Conservation (phyloP, 768 basidiomycete genomes). For the Termitomyces sp. region DNA sequence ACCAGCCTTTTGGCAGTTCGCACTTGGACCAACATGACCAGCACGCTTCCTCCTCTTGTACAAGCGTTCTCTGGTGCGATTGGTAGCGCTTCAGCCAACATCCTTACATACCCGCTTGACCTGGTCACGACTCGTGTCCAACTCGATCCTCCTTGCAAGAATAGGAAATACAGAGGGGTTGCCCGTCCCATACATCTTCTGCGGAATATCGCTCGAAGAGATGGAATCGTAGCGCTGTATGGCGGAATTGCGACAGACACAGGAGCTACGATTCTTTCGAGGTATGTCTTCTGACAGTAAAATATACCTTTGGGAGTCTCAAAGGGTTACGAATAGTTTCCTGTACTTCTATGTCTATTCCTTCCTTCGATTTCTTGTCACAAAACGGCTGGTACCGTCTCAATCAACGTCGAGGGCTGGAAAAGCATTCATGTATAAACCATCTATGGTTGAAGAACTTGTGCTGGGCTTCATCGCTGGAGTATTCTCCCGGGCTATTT, state of each 20-base stretch:
- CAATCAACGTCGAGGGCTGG: neutral
- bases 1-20: neutral
- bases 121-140: conserved; percentile 50
- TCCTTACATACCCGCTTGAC: conserved; percentile 51
- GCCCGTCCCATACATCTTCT: neutral
- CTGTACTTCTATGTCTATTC: neutral
- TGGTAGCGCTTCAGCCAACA: conserved; percentile 48
- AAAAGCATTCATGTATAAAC: neutral
- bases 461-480: neutral
- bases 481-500: neutral
- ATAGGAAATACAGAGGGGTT: neutral
- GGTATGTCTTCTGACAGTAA: neutral
- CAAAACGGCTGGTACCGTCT: neutral
- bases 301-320: neutral
- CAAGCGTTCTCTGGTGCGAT: conserved; percentile 44
- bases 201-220: neutral
- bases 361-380: neutral
- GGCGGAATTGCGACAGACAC: neutral
- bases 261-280: neutral
- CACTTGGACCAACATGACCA: conserved; percentile 38
- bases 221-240: neutral
- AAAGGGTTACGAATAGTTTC: neutral
- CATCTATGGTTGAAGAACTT: neutral
- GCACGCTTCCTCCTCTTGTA: conserved; percentile 43
- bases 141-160: conserved; percentile 21